Evolutionary conservation across 805 yeast species (phyloP), one percentile per base, ranked within the genome.

Genomic region (Candida jianshihensis): DNA sequence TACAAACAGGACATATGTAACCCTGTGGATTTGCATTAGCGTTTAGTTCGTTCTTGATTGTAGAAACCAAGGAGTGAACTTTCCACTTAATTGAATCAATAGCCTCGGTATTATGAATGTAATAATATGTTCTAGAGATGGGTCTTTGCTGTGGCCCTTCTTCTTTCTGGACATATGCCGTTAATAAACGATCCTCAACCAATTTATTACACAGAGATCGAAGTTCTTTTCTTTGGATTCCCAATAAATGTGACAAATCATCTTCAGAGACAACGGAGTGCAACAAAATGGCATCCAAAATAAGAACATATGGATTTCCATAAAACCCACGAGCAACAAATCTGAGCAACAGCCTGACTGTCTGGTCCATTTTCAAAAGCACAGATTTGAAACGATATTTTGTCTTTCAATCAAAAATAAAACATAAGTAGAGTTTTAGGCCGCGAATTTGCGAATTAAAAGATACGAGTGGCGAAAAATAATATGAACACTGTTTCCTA

Each of bases 71-170:
- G 32, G 84, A 75, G 57, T 90, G 96, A 40, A 90, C 84, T 54
- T 89, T 88, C 97, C 97, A 92, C 60, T 92, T 92, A 55, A 92
- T 78, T 4, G 96, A 78, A 61, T 92, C 98, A 28, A 92, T 85
- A 0, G 97, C 95, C 57, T 88, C 95, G 3, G 96, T 86, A 55
- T 75, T 77, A 54, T 87, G 96, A 37, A 90, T 80, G 58, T 75
- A 92, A 61, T 81, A 92, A 51, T 87, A 87, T 3, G 90, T 82
- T 49, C 89, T 72, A 19, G 80, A 73, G 32, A 79, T 77, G 38
- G 81, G 73, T 43, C 96, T 69, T 42, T 66, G 64, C 38, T 76
- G 83, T 18, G 72, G 70, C 4, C 73, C 77, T 40, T 74, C 82
- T 43, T 76, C 87, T 58, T 82, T 76, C 54, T 83, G 92, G 21